Percentiles rank a stretch among this genome's conserved stretches.
Conservation (phyloP, 352 stramenopile species). For the Pythium graminicola region DNA sequence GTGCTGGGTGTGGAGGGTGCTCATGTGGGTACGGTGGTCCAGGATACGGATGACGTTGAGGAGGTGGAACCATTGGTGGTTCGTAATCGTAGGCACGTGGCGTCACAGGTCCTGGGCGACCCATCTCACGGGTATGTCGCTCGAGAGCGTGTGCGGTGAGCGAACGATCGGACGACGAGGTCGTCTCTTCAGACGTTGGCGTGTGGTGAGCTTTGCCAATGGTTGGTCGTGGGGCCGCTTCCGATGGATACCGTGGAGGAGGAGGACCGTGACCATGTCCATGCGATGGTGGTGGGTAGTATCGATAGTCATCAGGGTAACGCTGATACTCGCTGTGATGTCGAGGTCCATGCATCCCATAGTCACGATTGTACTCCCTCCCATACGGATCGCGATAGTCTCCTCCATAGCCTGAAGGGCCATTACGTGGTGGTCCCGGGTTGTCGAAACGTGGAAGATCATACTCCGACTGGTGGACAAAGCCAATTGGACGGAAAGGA, state of each 20-base stretch:
- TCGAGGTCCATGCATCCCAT: not conserved
- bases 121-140: conserved; percentile 46
- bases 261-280: not conserved
- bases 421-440: not conserved
- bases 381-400: conserved; percentile 4
- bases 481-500: conserved; percentile 12
- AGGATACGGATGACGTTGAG: not conserved
- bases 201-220: not conserved
- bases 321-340: not conserved
- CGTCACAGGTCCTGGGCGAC: conserved; percentile 33
- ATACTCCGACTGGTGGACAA: conserved; percentile 10
- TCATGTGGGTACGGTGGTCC: conserved; percentile 4
- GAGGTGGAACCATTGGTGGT: not conserved
- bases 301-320: conserved; percentile 13
- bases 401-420: too few species aligned
- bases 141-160: conserved; percentile 47
- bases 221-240: not conserved
- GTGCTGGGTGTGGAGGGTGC: not conserved
- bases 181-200: conserved; percentile 23
- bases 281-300: conserved; percentile 4
- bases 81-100: conserved; percentile 9
- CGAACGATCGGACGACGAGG: conserved; percentile 23
- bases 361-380: not conserved
- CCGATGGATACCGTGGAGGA: conserved; percentile 2
- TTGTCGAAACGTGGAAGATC: conserved; percentile 1